Conservation (phyloP, 2,329 filamentous ascomycete species). For the Microcyclosporella mali region DNA sequence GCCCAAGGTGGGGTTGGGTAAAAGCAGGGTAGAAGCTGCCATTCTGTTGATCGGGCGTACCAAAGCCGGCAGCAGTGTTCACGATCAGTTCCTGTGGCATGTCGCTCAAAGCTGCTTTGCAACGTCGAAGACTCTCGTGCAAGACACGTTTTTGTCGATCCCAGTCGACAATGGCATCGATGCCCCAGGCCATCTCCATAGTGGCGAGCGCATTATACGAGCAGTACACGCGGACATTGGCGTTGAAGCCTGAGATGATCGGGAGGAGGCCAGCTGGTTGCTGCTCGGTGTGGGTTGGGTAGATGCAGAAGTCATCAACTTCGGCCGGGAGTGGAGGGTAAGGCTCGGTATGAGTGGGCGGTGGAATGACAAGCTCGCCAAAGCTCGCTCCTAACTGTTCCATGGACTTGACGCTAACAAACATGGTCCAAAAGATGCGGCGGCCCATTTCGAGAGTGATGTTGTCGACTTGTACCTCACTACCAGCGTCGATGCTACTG, state of each 20-base stretch:
- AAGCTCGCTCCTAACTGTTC: constrained; percentile 69
- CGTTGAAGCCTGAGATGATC: constrained; percentile 71
- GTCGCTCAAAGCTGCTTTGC: constrained; percentile 61
- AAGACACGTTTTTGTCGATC: constrained; percentile 69
- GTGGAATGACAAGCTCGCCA: constrained; percentile 67
- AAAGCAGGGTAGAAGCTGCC: constrained; percentile 22
- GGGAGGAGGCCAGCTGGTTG: constrained; percentile 65
- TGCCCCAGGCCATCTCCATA: constrained; percentile 77
- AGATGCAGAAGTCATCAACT: constrained; percentile 77
- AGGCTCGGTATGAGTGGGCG: constrained; percentile 66
- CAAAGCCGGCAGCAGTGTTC: constrained; percentile 37
- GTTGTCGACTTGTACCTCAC: constrained; percentile 36
- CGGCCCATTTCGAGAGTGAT: constrained; percentile 51
- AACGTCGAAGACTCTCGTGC: constrained; percentile 62
- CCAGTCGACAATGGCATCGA: constrained; percentile 69
- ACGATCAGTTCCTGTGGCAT: constrained; percentile 65
- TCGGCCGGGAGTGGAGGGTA: constrained; percentile 76
- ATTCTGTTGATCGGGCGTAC: constrained; percentile 19
- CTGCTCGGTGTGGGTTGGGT: constrained; percentile 60
- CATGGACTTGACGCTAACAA: constrained; percentile 66
- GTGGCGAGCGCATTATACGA: constrained; percentile 73
- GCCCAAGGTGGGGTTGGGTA: constrained; percentile 18
- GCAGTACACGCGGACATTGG: constrained; percentile 69
- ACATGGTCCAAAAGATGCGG: constrained; percentile 73
- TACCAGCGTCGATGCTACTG: constrained; percentile 30